These are phyloP conservation scores for Nannizziopsis barbatae DNA, from an alignment of 2,329 filamentous ascomycete species.

Conservation along the genomic window DNA sequence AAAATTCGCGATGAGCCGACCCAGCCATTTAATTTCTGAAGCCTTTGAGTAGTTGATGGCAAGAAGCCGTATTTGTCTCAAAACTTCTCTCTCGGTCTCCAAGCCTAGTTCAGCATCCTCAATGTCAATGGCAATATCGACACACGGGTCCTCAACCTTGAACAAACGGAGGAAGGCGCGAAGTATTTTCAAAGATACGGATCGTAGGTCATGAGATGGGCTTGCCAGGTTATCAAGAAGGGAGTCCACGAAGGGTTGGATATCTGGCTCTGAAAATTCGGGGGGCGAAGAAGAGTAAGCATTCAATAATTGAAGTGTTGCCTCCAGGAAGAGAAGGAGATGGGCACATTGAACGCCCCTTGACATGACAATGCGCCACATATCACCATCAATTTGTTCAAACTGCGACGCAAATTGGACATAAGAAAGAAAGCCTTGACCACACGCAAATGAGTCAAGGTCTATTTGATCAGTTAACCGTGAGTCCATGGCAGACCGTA, in stretches of 20 bases:
- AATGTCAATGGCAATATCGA: slow-evolving; percentile 58
- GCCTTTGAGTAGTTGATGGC: slow-evolving; percentile 52
- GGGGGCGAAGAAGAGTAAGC: slow-evolving; percentile 19
- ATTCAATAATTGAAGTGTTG: slow-evolving; percentile 43
- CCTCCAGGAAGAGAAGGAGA: slow-evolving; percentile 55
- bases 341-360: slow-evolving; percentile 56
- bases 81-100: slow-evolving; percentile 62
- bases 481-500: slow-evolving; percentile 54
- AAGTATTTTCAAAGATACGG: slow-evolving; percentile 62
- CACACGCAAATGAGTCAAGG: slow-evolving; percentile 61
- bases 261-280: slow-evolving; percentile 42
- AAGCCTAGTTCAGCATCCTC: slow-evolving; percentile 70
- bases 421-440: slow-evolving; percentile 63
- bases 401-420: slow-evolving; percentile 52
- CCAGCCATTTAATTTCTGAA: slow-evolving; percentile 52
- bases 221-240: slow-evolving; percentile 64
- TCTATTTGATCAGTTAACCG: slow-evolving; percentile 49
- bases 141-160: slow-evolving; percentile 36
- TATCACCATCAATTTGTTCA: slow-evolving; percentile 46
- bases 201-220: slow-evolving; percentile 61
- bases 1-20: slow-evolving; percentile 64
- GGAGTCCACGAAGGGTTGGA: slow-evolving; percentile 51
- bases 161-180: slow-evolving; percentile 45
- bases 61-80: slow-evolving; percentile 76
- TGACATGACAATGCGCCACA: slow-evolving; percentile 56